These are phyloP conservation scores for Adenanthera pavonina DNA, from an alignment of 306 rosid species.

Conservation along the genomic window DNA sequence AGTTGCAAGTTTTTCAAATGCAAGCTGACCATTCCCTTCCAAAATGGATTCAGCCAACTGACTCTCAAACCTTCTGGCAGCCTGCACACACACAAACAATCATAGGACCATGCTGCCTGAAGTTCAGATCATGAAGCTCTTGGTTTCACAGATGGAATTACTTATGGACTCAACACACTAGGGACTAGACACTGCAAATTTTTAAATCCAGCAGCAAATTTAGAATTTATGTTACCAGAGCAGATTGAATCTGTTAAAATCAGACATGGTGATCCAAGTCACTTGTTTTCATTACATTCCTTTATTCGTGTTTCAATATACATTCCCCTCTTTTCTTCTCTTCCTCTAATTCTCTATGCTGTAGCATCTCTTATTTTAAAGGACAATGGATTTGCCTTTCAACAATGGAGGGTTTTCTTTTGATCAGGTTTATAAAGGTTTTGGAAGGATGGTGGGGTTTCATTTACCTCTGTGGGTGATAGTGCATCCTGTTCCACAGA, in stretches of 20 bases:
- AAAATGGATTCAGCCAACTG: slow-evolving; percentile 89
- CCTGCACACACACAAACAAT: slow-evolving; percentile 54
- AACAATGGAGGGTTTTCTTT: background rate
- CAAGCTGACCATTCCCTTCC: slow-evolving; percentile 88
- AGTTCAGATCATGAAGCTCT: slow-evolving; percentile 23
- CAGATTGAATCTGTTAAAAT: background rate
- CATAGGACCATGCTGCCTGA: slow-evolving; percentile 11
- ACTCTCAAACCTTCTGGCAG: slow-evolving; percentile 90
- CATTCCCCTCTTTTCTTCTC: background rate
- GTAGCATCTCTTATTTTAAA: background rate
- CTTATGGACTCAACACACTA: background rate
- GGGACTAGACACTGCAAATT: background rate
- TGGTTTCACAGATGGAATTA: slow-evolving; percentile 29
- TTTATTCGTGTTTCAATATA: background rate
- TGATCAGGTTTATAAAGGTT: background rate
- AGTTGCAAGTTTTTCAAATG: slow-evolving; percentile 86
- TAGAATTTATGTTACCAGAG: background rate
- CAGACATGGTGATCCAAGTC: background rate
- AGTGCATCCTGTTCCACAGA: slow-evolving; percentile 88
- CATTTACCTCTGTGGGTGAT: slow-evolving; percentile 82
- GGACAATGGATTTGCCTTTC: background rate
- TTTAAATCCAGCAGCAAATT: background rate
- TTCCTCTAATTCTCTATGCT: background rate
- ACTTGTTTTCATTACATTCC: background rate
- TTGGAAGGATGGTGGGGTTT: background rate